These are phyloP conservation scores for Fusarium coffeatum DNA, from an alignment of 2,329 filamentous ascomycete species.

Conservation along the genomic window DNA sequence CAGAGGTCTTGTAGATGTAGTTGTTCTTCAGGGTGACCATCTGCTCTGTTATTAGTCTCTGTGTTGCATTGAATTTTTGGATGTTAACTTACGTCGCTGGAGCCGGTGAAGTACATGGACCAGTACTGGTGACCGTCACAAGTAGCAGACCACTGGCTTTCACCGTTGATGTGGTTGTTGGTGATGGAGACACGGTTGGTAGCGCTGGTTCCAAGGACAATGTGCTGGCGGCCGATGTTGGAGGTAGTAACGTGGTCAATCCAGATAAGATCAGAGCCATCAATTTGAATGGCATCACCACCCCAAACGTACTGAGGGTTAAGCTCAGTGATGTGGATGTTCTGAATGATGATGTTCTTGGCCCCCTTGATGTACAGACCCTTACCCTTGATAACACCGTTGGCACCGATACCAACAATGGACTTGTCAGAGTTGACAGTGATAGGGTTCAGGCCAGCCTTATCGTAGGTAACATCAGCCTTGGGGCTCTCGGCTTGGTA, in stretches of 20 bases:
- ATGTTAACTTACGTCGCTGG: conserved; percentile 54
- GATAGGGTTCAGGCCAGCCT: conserved; percentile 63
- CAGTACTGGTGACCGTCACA: conserved; percentile 71
- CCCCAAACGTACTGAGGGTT: conserved; percentile 71
- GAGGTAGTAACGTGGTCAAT: conserved; percentile 67
- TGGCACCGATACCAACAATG: conserved; percentile 63
- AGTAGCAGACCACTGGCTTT: conserved; percentile 64
- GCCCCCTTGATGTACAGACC: conserved; percentile 60
- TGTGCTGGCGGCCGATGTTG: conserved; percentile 69
- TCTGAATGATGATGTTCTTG: conserved; percentile 71
- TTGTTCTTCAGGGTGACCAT: conserved; percentile 68
- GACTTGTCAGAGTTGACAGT: conserved; percentile 68
- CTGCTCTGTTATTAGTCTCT: neutral
- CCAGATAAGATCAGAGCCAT: conserved; percentile 60
- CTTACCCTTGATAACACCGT: conserved; percentile 68
- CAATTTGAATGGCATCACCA: conserved; percentile 66
- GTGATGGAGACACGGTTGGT: conserved; percentile 69
- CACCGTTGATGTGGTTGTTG: conserved; percentile 66
- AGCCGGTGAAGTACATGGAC: conserved; percentile 67
- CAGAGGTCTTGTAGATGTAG: conserved; percentile 69
- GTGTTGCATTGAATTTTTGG: fast-evolving
- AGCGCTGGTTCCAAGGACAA: conserved; percentile 66
- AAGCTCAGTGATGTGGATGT: conserved; percentile 65
- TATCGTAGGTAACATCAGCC: conserved; percentile 61
- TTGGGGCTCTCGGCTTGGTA: conserved; percentile 64